phyloP scores from a whole-genome alignment of 345 rosid genomes.

The Murraya koenigii region DNA sequence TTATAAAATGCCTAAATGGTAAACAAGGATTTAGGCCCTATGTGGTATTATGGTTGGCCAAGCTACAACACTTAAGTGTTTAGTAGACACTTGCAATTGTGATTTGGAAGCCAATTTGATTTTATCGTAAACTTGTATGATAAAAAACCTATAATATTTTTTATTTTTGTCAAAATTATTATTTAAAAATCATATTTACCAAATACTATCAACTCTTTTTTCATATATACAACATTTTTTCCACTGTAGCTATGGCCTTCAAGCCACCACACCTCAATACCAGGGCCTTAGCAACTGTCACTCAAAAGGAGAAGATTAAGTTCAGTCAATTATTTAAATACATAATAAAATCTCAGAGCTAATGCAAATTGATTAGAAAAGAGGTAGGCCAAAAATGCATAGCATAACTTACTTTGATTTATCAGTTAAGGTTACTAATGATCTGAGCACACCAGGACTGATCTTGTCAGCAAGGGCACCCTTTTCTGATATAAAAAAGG shows the following conservation, averaged over 20 bases:
- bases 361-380: not conserved
- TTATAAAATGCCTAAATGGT: not conserved
- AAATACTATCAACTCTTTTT: too few relatives aligned
- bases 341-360: not conserved
- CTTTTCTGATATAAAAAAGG: constrained; percentile 57
- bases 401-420: constrained; percentile 40
- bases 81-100: too few relatives aligned
- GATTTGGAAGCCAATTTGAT: too few relatives aligned
- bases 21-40: not conserved
- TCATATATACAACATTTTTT: too few relatives aligned
- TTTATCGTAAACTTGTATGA: too few relatives aligned
- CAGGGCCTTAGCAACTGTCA: not conserved
- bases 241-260: too few relatives aligned
- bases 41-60: too few relatives aligned
- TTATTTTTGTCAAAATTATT: too few relatives aligned
- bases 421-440: constrained; percentile 61
- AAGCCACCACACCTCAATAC: too few relatives aligned
- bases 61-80: too few relatives aligned
- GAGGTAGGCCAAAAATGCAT: not conserved
- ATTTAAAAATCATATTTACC: too few relatives aligned
- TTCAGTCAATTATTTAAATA: not conserved
- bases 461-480: constrained; percentile 77
- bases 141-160: too few relatives aligned
- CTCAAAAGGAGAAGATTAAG: not conserved
- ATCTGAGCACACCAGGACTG: constrained; percentile 59